These are phyloP conservation scores for Mortierella sp. DNA, from an alignment of 371 early-diverging fungal genomes.

Conservation along the genomic window DNA sequence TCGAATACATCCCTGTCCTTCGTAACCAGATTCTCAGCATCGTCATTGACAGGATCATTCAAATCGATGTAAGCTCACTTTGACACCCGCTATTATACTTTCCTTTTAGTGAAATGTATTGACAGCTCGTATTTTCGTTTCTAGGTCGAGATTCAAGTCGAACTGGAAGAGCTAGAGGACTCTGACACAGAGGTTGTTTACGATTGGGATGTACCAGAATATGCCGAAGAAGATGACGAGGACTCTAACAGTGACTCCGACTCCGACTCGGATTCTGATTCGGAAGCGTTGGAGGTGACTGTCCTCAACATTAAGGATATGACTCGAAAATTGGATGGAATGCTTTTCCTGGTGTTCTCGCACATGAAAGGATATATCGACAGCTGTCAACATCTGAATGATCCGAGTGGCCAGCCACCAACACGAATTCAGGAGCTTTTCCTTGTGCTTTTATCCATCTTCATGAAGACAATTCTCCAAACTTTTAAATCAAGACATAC, in stretches of 20 bases:
- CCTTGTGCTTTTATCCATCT: slow-evolving; percentile 77
- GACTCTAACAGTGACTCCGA: slow-evolving; percentile 54
- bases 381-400: slow-evolving; percentile 39
- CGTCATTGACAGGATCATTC: slow-evolving; percentile 83
- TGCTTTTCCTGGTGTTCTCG: slow-evolving; percentile 79
- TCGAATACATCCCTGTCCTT: slow-evolving; percentile 83
- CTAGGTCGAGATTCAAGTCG: slow-evolving; percentile 92
- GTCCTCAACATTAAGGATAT: slow-evolving; percentile 71
- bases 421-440: slow-evolving; percentile 65
- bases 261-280: slow-evolving; percentile 50
- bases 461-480: slow-evolving; percentile 84
- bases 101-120: slow-evolving; percentile 2
- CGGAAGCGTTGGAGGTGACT: slow-evolving; percentile 49
- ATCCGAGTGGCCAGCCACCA: slow-evolving; percentile 34
- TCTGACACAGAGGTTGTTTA: slow-evolving; percentile 70
- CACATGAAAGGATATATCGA: slow-evolving; percentile 63
- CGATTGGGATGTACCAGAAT: slow-evolving; percentile 55
- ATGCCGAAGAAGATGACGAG: slow-evolving; percentile 40
- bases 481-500: slow-evolving; percentile 93
- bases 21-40: slow-evolving; percentile 81
- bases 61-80: slow-evolving; percentile 82
- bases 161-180: slow-evolving; percentile 91
- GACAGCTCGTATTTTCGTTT: not conserved
- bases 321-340: slow-evolving; percentile 87
- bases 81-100: not conserved